Evolutionary conservation across 768 basidiomycete genomes (phyloP), one percentile per base, ranked within the genome.

Genomic region (Guyanaporus albipodus): DNA sequence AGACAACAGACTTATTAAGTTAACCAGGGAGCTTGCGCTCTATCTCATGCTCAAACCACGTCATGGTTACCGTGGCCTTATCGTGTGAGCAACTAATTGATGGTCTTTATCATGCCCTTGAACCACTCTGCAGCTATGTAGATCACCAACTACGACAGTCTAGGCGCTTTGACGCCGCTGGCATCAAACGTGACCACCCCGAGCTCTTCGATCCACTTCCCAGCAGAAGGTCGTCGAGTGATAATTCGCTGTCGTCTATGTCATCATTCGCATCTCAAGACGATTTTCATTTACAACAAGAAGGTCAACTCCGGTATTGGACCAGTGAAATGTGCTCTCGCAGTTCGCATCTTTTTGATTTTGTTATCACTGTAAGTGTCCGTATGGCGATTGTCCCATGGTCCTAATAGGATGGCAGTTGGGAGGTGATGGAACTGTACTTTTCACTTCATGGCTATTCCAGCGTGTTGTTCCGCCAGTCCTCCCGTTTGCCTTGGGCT

Each of bases 361-460:
- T 99, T 62, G 96, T 99, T 47, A 75, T 98, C 36, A 98, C 96
- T 23, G 93, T 96, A 60, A 70, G 90, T 21, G n/a, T 23, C 21
- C 23, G 18, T 32, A 34, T 44, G 18, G 19, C 27, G 22, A 41
- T 34, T 12, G 42, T 31, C 24, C 8, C 33, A n/a, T 31, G 31
- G 10, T 19, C 28, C 52, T 63, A 26, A 59, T 57, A 21, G 43
- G 27, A 32, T 21, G 29, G 24, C 60, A 97, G 94, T 84, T 98
- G 51, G 96, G 96, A 38, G 96, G 96, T 9, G 96, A 99, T 63
- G 96, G 96, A 12, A 99, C 96, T 0, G 94, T 98, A 3, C 79
- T 99, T 14, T 99, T 97, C 71, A 96, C 96, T 6, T 98, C 96
- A 4, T 98, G 96, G 96, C 74, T 99, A 26, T 99, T 99, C 73